Base-by-base conservation (phyloP, 179 eudicot genomes). In the Amaranthus tricolor region DNA sequence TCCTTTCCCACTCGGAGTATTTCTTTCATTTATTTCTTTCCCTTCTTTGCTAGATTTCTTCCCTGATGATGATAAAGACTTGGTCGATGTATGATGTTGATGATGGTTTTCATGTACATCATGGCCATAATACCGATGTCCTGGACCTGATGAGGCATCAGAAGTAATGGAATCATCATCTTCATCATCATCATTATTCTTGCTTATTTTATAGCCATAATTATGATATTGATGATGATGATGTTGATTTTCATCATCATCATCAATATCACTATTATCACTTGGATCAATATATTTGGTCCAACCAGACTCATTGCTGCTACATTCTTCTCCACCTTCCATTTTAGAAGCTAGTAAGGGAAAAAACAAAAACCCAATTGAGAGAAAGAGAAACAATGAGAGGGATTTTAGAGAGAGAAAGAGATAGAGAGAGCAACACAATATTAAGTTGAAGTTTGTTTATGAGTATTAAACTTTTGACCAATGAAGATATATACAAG, bases 61-160 rank as follows among this genome's bases (percentile, higher is more conserved):
- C 66, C 74, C 50, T 58, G 47, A 43, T 12, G 40, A 31, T 31
- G 40, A 31, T 31, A 31, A 31, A 31, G 40, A 31, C 40, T 43
- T 62, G 19, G 21, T 20, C 10, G 40, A 31, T 31, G 17, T 45
- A 50, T 68, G 58, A 21, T 61, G 49, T 0, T 48, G 44, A 7
- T 73, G 45, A 21, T 60, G 66, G 50, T 61, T 48, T 6, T 68
- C 59, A 6, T 68, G 57, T 53, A 31, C 60, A 0, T 48, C 49
- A 43, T 53, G 62, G 9, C 6, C 58, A 16, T 50, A 80, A 61
- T 68, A 73, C 49, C 53, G 40, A 71, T 78, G 68, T 17, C 81
- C 80, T 9, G 86, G 83, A 19, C 87, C 83, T 5, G 87, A 81
- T 3, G 85, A 81, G 0, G 87, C 87, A 50, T 84, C 87, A 5